Conservation (phyloP, 495 filamentous ascomycete genomes). For the Podospora sp. region DNA sequence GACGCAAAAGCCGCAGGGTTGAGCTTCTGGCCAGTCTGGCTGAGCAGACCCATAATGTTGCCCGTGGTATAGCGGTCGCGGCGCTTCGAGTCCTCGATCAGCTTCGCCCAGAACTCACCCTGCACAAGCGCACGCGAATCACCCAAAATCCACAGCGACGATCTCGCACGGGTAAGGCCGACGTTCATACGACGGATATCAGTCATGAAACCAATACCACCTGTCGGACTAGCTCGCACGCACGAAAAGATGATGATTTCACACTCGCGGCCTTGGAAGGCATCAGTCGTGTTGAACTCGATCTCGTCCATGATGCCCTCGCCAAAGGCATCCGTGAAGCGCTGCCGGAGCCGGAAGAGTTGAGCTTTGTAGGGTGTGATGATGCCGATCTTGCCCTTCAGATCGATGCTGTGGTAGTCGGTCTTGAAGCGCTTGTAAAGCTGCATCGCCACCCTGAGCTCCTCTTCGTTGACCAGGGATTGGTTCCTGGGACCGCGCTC, state of each 20-base stretch:
- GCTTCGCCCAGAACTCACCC: constrained; percentile 84
- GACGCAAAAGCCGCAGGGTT: constrained; percentile 24
- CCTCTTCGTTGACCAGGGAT: constrained; percentile 86
- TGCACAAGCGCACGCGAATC: constrained; percentile 83
- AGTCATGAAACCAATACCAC: constrained; percentile 95
- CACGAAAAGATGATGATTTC: constrained; percentile 99
- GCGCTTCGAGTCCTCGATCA: constrained; percentile 76
- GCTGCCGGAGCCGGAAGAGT: constrained; percentile 72
- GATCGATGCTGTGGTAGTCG: constrained; percentile 70
- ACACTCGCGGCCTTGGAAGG: constrained; percentile 94
- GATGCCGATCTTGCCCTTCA: constrained; percentile 85
- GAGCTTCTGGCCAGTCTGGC: constrained; percentile 34
- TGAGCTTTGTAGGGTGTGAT: constrained; percentile 98
- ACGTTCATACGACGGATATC: constrained; percentile 99
- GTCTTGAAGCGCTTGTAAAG: constrained; percentile 75
- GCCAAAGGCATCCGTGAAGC: constrained; percentile 72
- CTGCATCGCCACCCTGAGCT: constrained; percentile 80
- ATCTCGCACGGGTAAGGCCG: constrained; percentile 93
- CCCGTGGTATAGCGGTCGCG: constrained; percentile 78
- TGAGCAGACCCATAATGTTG: constrained; percentile 55
- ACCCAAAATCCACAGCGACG: constrained; percentile 91
- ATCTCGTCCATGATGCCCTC: constrained; percentile 72
- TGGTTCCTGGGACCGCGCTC: constrained; percentile 74
- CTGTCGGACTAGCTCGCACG: constrained; percentile 82
- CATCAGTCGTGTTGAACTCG: constrained; percentile 98